These are phyloP conservation scores for Citrus sinensis DNA, from an alignment of 345 rosid genomes.

Conservation along the genomic window DNA sequence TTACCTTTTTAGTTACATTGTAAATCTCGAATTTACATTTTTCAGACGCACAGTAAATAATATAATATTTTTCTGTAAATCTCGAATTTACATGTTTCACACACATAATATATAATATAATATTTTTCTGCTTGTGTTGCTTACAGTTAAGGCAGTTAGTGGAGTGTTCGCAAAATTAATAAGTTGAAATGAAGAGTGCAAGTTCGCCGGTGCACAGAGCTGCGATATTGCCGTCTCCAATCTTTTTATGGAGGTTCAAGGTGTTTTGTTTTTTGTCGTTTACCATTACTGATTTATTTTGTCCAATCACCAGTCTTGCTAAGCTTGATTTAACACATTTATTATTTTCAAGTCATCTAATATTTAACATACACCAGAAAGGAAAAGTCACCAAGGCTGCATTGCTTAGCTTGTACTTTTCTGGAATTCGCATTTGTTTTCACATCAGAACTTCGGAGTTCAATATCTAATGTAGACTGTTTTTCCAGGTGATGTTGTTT, in stretches of 20 bases:
- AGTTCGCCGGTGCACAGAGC: constrained; percentile 44
- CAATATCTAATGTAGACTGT: neutral
- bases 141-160: constrained; percentile 27
- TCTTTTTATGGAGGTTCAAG: constrained; percentile 88
- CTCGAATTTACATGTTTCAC: neutral
- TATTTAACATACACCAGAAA: neutral
- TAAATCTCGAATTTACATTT: neutral
- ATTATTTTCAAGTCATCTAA: neutral
- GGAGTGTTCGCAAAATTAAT: constrained; percentile 39
- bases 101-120: too few species aligned
- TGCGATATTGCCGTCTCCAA: constrained; percentile 74
- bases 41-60: too few species aligned
- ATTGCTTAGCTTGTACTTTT: neutral
- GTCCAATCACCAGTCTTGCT: neutral
- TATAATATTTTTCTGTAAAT: neutral
- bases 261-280: constrained; percentile 19
- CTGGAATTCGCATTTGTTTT: neutral
- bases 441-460: neutral
- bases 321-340: neutral
- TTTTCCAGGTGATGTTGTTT: constrained; percentile 71
- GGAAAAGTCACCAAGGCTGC: neutral
- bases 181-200: constrained; percentile 47
- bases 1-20: neutral
- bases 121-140: constrained; percentile 16
- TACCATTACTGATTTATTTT: neutral